Percentiles rank a stretch among this genome's conserved stretches.
phyloP scores from a whole-genome alignment of 768 basidiomycete genomes.

The Mycena filopes region DNA sequence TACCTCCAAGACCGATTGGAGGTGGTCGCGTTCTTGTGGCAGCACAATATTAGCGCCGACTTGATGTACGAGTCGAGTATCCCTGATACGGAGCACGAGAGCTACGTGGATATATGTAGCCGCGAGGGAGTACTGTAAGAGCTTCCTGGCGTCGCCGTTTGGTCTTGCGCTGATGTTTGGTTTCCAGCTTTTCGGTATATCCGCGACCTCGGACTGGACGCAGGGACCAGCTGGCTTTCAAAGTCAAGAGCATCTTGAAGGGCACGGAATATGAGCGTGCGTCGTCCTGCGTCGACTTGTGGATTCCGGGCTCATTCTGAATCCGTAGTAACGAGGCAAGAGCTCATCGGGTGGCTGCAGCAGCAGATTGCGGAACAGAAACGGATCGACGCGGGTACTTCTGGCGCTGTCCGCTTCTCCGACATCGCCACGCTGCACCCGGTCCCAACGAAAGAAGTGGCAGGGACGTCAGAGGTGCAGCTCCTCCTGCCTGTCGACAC shows the following conservation, averaged over 20 bases:
- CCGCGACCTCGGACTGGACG: conserved; percentile 64
- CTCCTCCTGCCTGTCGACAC: conserved; percentile 74
- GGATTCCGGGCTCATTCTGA: conserved; percentile 13
- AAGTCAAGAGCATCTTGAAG: conserved; percentile 84
- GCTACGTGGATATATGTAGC: conserved; percentile 72
- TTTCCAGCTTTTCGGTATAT: conserved; percentile 53
- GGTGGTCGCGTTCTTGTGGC: conserved; percentile 81
- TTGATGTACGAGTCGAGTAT: conserved; percentile 87
- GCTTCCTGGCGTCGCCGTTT: not conserved
- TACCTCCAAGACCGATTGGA: conserved; percentile 82
- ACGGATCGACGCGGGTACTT: conserved; percentile 72
- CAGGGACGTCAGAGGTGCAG: conserved; percentile 60
- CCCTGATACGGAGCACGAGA: conserved; percentile 70
- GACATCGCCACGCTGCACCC: conserved; percentile 48
- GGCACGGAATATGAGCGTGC: conserved; percentile 80
- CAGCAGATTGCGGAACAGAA: conserved; percentile 85
- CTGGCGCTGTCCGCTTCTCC: conserved; percentile 60
- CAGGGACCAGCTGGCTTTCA: conserved; percentile 76
- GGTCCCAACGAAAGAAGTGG: conserved; percentile 50
- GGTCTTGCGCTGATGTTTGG: not conserved
- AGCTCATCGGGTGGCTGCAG: conserved; percentile 80
- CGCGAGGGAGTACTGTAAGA: conserved; percentile 88
- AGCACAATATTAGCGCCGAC: conserved; percentile 85
- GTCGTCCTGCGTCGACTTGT: conserved; percentile 31
- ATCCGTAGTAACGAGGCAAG: conserved; percentile 64